These are phyloP conservation scores for Naganishia onofrii DNA, from an alignment of 768 basidiomycete genomes.

Conservation along the genomic window DNA sequence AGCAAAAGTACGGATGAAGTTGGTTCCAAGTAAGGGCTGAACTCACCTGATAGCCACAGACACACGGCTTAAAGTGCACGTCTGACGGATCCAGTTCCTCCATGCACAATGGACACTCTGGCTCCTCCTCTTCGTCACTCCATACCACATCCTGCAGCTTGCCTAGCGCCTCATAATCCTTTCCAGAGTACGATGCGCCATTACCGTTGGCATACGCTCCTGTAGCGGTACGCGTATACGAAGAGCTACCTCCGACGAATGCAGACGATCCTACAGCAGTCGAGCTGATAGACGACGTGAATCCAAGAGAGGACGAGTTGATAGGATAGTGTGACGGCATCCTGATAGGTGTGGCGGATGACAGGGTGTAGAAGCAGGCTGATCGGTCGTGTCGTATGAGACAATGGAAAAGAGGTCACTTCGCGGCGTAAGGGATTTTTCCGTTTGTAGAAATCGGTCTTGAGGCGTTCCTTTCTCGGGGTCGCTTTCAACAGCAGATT, in stretches of 20 bases:
- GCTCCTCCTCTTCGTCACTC: conserved; percentile 67
- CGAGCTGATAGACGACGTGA: conserved; percentile 27
- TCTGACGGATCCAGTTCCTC: conserved; percentile 99
- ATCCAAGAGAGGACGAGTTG: conserved; percentile 28
- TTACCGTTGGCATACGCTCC: conserved; percentile 8
- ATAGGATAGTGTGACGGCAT: conserved; percentile 23
- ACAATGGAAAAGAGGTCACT: conserved; percentile 1
- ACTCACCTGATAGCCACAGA: conserved; percentile 92
- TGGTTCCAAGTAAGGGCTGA: not conserved
- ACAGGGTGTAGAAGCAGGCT: not conserved
- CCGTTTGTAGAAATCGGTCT: not conserved
- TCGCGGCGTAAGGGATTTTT: not conserved
- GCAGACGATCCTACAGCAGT: conserved; percentile 22
- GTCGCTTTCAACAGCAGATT: not conserved
- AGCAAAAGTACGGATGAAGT: not conserved
- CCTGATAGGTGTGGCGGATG: not conserved
- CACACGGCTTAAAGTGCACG: conserved; percentile 98
- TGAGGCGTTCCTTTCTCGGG: not conserved
- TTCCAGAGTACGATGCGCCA: conserved; percentile 9
- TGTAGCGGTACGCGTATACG: conserved; percentile 8
- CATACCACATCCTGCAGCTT: conserved; percentile 52
- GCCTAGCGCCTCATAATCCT: conserved; percentile 47
- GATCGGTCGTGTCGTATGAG: conserved; percentile 8
- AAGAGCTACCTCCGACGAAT: conserved; percentile 10
- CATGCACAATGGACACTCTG: conserved; percentile 94